Base-by-base conservation (phyloP, 2,329 filamentous ascomycete genomes). In the Nigrospora sphaerica region DNA sequence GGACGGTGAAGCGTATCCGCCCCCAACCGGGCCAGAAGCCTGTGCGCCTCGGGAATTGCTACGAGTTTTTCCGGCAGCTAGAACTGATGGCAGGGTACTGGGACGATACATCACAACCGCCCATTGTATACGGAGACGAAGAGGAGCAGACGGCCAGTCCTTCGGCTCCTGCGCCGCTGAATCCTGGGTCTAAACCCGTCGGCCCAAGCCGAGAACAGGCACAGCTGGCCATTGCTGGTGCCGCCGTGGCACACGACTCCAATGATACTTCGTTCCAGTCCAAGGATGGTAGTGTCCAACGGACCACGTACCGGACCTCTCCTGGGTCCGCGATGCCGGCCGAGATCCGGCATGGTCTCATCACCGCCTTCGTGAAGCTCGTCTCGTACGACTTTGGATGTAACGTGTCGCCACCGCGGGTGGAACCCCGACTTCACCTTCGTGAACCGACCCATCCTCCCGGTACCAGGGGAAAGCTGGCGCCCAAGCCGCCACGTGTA, bases 341-440 rank as follows among this genome's bases (percentile, higher is more conserved):
- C 7, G 78, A 83, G 42, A 75, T 71, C 54, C 75, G 81, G 31
- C 73, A 80, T 46, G 71, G 71, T 45, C 66, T 83, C n/a, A 53
- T 81, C 12, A 70, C 73, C 3, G 73, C 80, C 33, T 83, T 84
- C 46, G 61, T 84, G 46, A 84, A 84, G 59, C 71, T 85, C 5
- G 73, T 85, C 14, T 73, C 79, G 16, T 85, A 84, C 55, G 80
- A 84, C 51, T 85, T 83, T 60, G 77, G 79, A 43, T 84, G 81
- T 61, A 83, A 76, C 53, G 74, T 82, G 42, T 68, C 71, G 3
- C 68, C 74, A 23, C 67, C 80, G 14, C 73, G 80, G 36, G 67
- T 70, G 19, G 81, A 85, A 54, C 81, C 81, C 11, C 72, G 81
- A 3, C 66, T 85, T 17, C 73, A 81, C 39, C 61, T 84, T 58